These are phyloP conservation scores for Ganoderma resinaceum DNA, from an alignment of 1,284 basidiomycete species.

Conservation along the genomic window DNA sequence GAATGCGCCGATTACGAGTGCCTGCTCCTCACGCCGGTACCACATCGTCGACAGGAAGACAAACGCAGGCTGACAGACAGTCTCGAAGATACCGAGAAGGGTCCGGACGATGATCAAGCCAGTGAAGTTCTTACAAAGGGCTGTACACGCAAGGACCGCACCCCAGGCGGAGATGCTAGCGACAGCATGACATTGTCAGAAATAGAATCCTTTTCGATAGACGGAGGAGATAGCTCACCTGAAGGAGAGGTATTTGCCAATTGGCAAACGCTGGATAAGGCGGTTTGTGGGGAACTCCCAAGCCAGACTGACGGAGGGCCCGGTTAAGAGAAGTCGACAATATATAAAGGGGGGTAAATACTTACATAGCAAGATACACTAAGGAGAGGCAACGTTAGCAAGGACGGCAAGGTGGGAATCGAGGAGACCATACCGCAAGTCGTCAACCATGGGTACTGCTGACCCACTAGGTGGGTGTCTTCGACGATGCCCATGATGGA, in stretches of 20 bases:
- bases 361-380: conserved; percentile 22
- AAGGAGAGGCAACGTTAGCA: not conserved
- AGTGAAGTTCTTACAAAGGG: conserved; percentile 54
- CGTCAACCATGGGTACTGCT: conserved; percentile 59
- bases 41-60: conserved; percentile 56
- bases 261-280: conserved; percentile 54
- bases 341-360: fast-evolving
- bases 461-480: conserved; percentile 54
- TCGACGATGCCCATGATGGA: conserved; percentile 62
- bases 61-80: conserved; percentile 58
- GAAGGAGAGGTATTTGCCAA: conserved; percentile 55
- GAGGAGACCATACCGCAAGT: conserved; percentile 49
- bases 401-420: not conserved
- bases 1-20: conserved; percentile 55
- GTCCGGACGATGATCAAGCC: conserved; percentile 56
- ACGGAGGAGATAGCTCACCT: conserved; percentile 40
- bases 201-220: too few species aligned
- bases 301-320: conserved; percentile 39
- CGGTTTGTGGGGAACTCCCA: conserved; percentile 61
- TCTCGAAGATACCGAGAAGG: conserved; percentile 56
- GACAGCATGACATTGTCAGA: not conserved
- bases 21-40: conserved; percentile 59
- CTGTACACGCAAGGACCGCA: conserved; percentile 54
- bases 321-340: not conserved
- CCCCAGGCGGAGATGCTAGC: conserved; percentile 55